These are phyloP conservation scores for Hymenoscyphus albidus DNA, from an alignment of 2,329 filamentous ascomycete genomes.

Conservation along the genomic window DNA sequence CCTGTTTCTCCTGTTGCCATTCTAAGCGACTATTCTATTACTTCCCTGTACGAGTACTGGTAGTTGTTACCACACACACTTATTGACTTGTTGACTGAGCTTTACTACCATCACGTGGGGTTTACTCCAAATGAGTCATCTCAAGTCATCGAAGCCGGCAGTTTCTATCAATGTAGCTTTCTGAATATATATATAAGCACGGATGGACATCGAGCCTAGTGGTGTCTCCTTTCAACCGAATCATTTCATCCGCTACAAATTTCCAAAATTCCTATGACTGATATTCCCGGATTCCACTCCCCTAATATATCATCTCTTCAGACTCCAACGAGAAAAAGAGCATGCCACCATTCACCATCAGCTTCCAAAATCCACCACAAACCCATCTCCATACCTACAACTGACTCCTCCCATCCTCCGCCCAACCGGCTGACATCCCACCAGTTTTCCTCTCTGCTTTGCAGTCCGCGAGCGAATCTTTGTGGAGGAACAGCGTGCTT, in stretches of 20 bases:
- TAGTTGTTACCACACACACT: too few relatives aligned
- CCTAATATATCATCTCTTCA: neutral
- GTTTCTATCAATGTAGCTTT: neutral
- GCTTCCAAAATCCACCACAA: constrained; percentile 11
- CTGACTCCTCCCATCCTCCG: constrained; percentile 4
- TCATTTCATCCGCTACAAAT: neutral
- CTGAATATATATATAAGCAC: neutral
- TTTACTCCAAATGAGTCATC: neutral
- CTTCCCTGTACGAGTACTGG: too few relatives aligned
- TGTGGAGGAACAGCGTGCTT: constrained; percentile 49
- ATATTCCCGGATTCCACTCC: neutral
- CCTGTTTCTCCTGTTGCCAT: too few relatives aligned
- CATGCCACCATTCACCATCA: neutral
- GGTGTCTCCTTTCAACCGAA: neutral
- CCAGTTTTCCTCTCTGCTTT: constrained; percentile 57
- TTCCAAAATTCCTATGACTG: neutral
- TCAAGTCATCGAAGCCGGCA: neutral
- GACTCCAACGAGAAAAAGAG: neutral
- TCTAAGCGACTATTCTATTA: too few relatives aligned
- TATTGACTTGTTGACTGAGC: too few relatives aligned
- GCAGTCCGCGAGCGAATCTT: constrained; percentile 56
- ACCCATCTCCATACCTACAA: constrained; percentile 16
- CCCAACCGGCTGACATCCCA: constrained; percentile 40
- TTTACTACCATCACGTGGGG: neutral
- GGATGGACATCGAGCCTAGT: neutral